A percentile compares a stretch with the other conserved stretches of the same genome.
phyloP scores from a whole-genome alignment of 441 rosid genomes.

The Breynia disticha region DNA sequence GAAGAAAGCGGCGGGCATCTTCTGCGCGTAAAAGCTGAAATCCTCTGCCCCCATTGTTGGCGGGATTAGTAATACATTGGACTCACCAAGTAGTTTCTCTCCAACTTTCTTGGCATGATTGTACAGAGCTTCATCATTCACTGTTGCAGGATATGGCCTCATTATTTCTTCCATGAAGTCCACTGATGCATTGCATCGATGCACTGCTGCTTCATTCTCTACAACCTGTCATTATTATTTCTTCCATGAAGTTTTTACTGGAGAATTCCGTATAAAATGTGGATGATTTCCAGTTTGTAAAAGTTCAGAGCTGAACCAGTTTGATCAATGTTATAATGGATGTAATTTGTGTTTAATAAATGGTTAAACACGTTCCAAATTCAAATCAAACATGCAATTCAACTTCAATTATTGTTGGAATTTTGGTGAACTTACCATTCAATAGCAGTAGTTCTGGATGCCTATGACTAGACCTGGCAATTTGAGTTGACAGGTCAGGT shows the following conservation, averaged over 20 bases:
- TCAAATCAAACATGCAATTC: not conserved
- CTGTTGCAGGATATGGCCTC: conserved; percentile 23
- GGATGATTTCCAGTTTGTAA: not conserved
- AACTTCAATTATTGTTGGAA: not conserved
- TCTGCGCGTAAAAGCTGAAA: conserved; percentile 33
- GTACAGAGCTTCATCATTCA: conserved; percentile 23
- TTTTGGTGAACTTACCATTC: too few species aligned
- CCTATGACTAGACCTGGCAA: too few species aligned
- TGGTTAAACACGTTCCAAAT: not conserved
- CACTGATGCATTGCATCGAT: conserved; percentile 23
- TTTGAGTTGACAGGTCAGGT: too few species aligned
- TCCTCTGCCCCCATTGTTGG: conserved; percentile 30
- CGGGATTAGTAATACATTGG: conserved; percentile 14
- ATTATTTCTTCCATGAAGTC: conserved; percentile 25
- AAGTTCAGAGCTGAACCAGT: not conserved
- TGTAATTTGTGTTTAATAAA: too few species aligned
- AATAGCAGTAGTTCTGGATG: too few species aligned
- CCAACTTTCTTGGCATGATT: conserved; percentile 20
- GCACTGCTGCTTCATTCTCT: conserved; percentile 24
- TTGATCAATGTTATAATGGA: too few species aligned
- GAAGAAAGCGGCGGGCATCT: conserved; percentile 24
- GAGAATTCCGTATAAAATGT: too few species aligned
- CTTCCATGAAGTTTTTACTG: too few species aligned
- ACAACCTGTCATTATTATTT: conserved; percentile 14
- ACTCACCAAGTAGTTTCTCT: conserved; percentile 20